A percentile compares a stretch with the other conserved stretches of the same genome.
phyloP scores from a whole-genome alignment of 2,329 filamentous ascomycete species.

The Penicillium sp. region DNA sequence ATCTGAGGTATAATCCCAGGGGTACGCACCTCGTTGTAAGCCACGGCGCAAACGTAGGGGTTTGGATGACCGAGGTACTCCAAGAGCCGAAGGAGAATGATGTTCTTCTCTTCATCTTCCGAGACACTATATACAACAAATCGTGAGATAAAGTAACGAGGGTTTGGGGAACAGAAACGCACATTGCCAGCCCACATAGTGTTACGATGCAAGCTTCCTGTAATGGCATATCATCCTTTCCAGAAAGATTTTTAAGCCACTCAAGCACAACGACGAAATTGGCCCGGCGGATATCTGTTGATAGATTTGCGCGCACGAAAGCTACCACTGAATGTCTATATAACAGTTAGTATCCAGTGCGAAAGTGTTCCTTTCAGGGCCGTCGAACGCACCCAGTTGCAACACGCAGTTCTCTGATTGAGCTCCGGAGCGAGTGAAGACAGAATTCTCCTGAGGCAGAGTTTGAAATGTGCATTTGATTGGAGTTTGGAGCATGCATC shows the following conservation, averaged over 20 bases:
- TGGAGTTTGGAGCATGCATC: conserved; percentile 60
- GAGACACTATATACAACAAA: conserved; percentile 54
- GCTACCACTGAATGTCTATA: conserved; percentile 60
- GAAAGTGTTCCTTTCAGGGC: not conserved
- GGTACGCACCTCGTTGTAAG: conserved; percentile 69
- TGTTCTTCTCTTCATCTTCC: conserved; percentile 77
- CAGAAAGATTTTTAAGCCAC: conserved; percentile 68
- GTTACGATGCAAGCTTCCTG: conserved; percentile 83
- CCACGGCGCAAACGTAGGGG: conserved; percentile 71
- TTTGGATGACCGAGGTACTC: conserved; percentile 85
- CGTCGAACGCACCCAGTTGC: conserved; percentile 60
- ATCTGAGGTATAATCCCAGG: not conserved
- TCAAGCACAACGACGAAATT: conserved; percentile 71
- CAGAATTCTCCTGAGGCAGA: conserved; percentile 76
- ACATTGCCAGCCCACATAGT: conserved; percentile 79
- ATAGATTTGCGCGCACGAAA: conserved; percentile 58
- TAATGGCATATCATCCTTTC: conserved; percentile 63
- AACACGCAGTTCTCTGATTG: conserved; percentile 77
- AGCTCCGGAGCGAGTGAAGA: conserved; percentile 76
- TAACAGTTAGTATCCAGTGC: conserved; percentile 7
- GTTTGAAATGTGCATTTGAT: conserved; percentile 63
- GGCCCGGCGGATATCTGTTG: conserved; percentile 49
- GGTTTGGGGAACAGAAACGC: conserved; percentile 23
- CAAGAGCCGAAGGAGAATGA: conserved; percentile 77
- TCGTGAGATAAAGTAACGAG: not conserved